Base-by-base conservation (phyloP, 2,329 filamentous ascomycete genomes). In the Chalaropsis ovoidea region DNA sequence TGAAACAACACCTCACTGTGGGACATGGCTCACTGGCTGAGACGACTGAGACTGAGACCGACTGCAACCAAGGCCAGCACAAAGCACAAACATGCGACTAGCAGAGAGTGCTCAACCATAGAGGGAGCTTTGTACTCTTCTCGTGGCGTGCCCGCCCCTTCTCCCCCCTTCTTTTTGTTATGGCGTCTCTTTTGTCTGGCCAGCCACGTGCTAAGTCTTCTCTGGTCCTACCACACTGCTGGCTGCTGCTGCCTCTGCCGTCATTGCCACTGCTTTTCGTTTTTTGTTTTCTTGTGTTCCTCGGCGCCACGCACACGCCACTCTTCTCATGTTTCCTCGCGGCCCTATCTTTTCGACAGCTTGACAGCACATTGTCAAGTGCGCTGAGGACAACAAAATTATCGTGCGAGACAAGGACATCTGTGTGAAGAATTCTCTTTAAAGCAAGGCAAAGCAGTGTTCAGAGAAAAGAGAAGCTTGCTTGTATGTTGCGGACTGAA, bases 31-130 rank as follows among this genome's bases (percentile, higher is more conserved):
- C 39, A 58, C 27, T 58, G 54, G n/a, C 54, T 58, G 54, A 58
- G 54, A 31, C 54, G 54, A 31, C 54, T 58, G 54, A 58, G 54
- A 58, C 54, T 35, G 54, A 39, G 27, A 31, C 47, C 22, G 47
- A 17, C 43, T 39, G 54, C 15, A 39, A 35, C 54, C n/a, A 17
- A 39, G 27, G n/a, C 27, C n/a, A 35, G 13, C 22, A 31, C 52
- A 56, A n/a, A 19, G 15, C 54, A 35, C 27, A 58, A 35, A 19
- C 54, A 58, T 19, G 54, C 15, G 31, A 39, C 22, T 39, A n/a
- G 54, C 27, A 31, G 13, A n/a, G 8, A 27, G 27, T 10, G 27
- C 17, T 3, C 27, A 31, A 31, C 17, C 3, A n/a, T 11, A 35
- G 15, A 19, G 24, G 17, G 15, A 35, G 54, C 27, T 58, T 35